phyloP scores from a whole-genome alignment of 108 stramenopile genomes.

The Cyclotella sp. region DNA sequence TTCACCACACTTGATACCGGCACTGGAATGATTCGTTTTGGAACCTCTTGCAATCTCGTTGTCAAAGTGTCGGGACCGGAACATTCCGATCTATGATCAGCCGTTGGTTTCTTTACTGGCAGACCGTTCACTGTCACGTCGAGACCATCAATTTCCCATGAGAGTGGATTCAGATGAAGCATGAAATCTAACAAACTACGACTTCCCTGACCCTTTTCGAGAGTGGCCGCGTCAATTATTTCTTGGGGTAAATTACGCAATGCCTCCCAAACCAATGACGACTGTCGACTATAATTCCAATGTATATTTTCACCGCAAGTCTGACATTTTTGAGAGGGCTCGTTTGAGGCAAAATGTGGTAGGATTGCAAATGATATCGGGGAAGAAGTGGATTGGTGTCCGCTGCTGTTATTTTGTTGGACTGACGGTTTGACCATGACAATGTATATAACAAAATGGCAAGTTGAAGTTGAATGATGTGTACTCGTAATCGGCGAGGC shows the following conservation, averaged over 20 bases:
- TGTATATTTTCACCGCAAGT: neutral
- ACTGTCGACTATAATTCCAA: neutral
- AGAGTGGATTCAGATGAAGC: conserved; percentile 34
- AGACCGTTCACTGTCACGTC: neutral
- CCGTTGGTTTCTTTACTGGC: neutral
- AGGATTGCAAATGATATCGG: conserved; percentile 32
- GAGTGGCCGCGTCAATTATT: conserved; percentile 18
- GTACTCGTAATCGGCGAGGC: no score
- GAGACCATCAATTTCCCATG: neutral
- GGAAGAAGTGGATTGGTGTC: neutral
- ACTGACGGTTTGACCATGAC: conserved; percentile 29
- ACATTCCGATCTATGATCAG: neutral
- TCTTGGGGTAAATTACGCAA: conserved; percentile 43
- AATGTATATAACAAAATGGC: conserved; percentile 27
- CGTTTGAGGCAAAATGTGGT: conserved; percentile 1
- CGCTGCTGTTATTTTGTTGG: neutral
- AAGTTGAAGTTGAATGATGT: no score
- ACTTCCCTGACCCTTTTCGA: neutral
- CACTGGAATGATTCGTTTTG: neutral
- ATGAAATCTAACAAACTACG: conserved; percentile 37
- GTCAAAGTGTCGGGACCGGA: neutral
- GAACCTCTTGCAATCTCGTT: neutral
- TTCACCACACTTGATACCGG: neutral
- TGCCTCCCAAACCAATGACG: conserved; percentile 23
- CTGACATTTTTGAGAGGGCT: conserved; percentile 7